Evolutionary conservation across 2,329 filamentous ascomycete genomes (phyloP), one percentile per base, ranked within the genome.

Genomic region (Ambrosiella cleistominuta): DNA sequence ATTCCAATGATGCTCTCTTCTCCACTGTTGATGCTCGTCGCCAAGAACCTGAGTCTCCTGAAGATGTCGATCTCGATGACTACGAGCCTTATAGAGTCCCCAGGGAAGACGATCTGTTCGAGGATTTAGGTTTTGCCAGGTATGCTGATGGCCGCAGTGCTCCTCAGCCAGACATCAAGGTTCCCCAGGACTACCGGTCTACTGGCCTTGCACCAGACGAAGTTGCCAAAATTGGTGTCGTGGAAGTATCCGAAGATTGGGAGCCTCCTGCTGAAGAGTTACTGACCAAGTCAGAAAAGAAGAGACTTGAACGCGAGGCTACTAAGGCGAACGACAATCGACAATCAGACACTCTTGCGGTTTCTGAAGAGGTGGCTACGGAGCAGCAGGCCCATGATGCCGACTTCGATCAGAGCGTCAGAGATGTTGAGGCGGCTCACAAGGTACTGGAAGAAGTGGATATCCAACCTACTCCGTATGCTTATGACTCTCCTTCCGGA

Each of bases 1-100:
- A 55, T 37, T 51, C 57, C 13, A 59, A 59, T 44, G 37, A 15
- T 40, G 35, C 44, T 19, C 51, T 59, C 1, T 54, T 45, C 2
- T 19, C 13, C 5, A 36, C 49, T 19, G 44, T 51, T 19, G 50
- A 51, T 19, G 36, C 39, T 1, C 42, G 50, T 37, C 27, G 44
- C 35, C 17, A 11, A 40, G 49, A 19, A 37, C 38, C 42, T 15
- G 13, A 4, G 54, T n/a, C 19, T 9, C 15, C 17, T n/a, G 47
- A 47, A 11, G 44, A 38, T 59, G 11, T 42, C 1, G 57, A 51
- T 42, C 56, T 47, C 5, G 56, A 57, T 42, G 39, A 57, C 13
- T 51, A 51, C 13, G 35, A 51, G 47, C 47, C 47, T 27, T 51
- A 19, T 12, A 27, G 17, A 8, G 27, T 51, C 27, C 13, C 8